Percentiles rank a stretch among this genome's conserved stretches.
These are phyloP conservation scores for Haplosporangium sp. DNA, from an alignment of 371 early-diverging fungal genomes.

Conservation along the genomic window DNA sequence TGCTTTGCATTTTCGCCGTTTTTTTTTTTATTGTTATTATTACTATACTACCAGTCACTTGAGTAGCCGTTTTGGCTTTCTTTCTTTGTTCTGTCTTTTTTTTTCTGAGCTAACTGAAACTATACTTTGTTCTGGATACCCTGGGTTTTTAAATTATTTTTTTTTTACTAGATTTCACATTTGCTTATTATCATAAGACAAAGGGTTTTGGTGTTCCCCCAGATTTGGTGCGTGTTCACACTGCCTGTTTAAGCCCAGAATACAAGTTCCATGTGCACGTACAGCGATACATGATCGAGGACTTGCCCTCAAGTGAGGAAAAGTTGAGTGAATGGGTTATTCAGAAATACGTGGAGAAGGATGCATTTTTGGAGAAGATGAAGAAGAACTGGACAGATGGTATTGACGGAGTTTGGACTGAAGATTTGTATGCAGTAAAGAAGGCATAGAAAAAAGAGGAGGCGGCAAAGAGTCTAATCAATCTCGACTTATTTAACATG, in stretches of 20 bases:
- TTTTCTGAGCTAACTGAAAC: neutral
- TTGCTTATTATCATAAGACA: conserved; percentile 68
- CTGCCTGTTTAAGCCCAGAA: conserved; percentile 63
- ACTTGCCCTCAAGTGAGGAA: conserved; percentile 70
- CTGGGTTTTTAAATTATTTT: neutral
- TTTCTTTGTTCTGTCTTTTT: neutral
- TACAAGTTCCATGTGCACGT: conserved; percentile 81
- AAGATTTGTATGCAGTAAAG: conserved; percentile 33
- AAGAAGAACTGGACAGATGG: conserved; percentile 64
- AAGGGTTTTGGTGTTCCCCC: conserved; percentile 67
- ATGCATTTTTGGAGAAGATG: conserved; percentile 64
- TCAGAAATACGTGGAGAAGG: conserved; percentile 74
- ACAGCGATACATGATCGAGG: conserved; percentile 65
- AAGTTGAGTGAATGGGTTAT: conserved; percentile 71
- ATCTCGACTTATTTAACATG: too few species aligned
- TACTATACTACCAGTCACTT: neutral
- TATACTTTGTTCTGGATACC: neutral
- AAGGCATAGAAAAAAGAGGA: too few species aligned
- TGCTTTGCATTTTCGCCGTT: neutral
- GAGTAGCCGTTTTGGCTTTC: neutral
- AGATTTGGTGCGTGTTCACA: conserved; percentile 70
- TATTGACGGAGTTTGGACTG: conserved; percentile 62
- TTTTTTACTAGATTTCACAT: conserved; percentile 65
- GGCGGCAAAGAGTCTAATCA: too few species aligned
- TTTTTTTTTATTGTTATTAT: neutral